These are phyloP conservation scores for Curvularia verruculosa DNA, from an alignment of 2,329 filamentous ascomycete genomes.

Conservation along the genomic window DNA sequence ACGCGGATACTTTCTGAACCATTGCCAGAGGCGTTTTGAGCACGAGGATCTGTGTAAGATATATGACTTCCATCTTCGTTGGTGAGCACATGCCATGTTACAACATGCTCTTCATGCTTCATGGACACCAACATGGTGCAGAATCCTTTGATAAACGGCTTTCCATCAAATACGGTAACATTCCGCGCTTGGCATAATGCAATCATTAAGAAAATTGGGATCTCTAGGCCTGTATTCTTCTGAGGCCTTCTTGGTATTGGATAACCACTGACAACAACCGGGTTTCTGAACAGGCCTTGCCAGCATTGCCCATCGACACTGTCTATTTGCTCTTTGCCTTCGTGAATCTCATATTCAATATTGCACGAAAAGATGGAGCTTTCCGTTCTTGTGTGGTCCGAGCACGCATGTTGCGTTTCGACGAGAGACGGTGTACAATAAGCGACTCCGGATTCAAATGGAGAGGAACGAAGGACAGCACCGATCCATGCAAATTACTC, in stretches of 20 bases:
- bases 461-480: neutral
- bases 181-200: neutral
- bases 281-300: neutral
- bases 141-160: neutral
- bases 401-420: neutral
- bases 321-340: neutral
- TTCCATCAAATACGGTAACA: neutral
- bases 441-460: neutral
- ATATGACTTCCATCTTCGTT: neutral
- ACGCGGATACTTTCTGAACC: neutral
- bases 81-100: neutral
- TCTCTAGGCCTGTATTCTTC: neutral
- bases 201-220: neutral
- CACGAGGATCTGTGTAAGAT: neutral
- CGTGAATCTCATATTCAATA: neutral
- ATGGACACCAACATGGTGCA: neutral
- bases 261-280: neutral
- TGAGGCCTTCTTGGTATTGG: neutral
- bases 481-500: neutral
- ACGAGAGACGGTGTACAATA: neutral
- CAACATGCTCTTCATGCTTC: neutral
- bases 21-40: neutral
- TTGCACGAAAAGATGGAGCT: neutral
- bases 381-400: no score
- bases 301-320: neutral